Base-by-base conservation (phyloP, 1,284 basidiomycete genomes). In the Tausonia pullulans region DNA sequence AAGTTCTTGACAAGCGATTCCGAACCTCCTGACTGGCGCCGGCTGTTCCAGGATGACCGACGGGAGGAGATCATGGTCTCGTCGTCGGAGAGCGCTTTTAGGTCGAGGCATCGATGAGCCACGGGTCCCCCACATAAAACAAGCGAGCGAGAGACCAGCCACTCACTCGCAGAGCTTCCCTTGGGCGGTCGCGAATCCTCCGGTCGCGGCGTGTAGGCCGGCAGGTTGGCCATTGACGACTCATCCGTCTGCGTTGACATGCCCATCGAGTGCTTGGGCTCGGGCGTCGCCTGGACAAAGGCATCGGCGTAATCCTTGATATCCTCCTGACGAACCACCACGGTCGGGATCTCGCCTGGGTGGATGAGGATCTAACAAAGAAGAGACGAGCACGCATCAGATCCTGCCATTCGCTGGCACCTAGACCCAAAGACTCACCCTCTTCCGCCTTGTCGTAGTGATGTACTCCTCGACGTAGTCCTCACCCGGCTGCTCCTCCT, bases 391-490 rank as follows among this genome's bases (percentile, higher is more conserved):
- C 51, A 53, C 39, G 49, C 48, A 3, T 43, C 2, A 5, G 55
- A 55, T 39, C n/a, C 27, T 27, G 27, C 27, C 27, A 27, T 27
- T 27, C 27, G 27, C 27, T 27, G 27, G 27, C 27, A 27, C 27
- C 27, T 27, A 27, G 27, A 27, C 2, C 2, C 27, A 27, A 53
- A n/a, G 16, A 69, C 74, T 63, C 46, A 75, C 74, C 49, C 75
- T 70, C 9, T 71, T 72, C 13, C 75, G 65, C 49, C 73, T 73
- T 8, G 43, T 60, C 0, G 74, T 77, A 3, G 76, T 77, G 2
- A 78, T 73, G 45, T 77, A 70, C 9, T 75, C 76, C 67, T 78
- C 76, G 55, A 77, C 72, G 41, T 72, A 68, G 52, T 70, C 71
- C 8, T 75, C 74, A 27, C 27, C 27, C 27, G 27, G 27, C 27